Evolutionary conservation across 768 basidiomycete genomes (phyloP).

Genomic region (Hericium erinaceus): DNA sequence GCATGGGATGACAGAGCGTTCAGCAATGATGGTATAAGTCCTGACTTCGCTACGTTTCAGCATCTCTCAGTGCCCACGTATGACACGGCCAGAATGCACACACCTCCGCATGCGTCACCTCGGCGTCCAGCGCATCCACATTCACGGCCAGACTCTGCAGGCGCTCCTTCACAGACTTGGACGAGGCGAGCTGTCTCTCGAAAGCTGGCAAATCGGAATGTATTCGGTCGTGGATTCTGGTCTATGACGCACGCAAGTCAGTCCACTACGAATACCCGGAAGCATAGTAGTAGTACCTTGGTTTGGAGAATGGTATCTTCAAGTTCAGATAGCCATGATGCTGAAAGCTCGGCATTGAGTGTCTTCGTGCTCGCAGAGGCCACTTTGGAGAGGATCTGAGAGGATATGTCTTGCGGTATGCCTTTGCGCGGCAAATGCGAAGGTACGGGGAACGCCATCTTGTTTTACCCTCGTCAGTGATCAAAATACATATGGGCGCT

Average conservation of each 20-base stretch:
- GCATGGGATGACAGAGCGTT: conserved; percentile 49
- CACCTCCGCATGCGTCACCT: conserved; percentile 56
- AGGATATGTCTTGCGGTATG: conserved; percentile 54
- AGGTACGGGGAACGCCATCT: conserved; percentile 73
- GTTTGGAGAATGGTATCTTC: conserved; percentile 62
- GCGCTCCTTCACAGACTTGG: conserved; percentile 57
- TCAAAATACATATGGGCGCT: too few species aligned
- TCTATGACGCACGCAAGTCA: conserved; percentile 26
- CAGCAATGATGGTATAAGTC: conserved; percentile 55
- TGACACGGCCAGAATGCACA: conserved; percentile 8
- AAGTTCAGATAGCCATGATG: conserved; percentile 65
- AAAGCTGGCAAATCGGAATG: conserved; percentile 54
- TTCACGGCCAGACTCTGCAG: conserved; percentile 39
- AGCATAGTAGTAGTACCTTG: conserved; percentile 39
- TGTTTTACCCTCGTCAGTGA: background rate
- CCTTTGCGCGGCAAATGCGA: conserved; percentile 62
- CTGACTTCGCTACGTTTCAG: conserved; percentile 38
- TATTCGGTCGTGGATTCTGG: conserved; percentile 65
- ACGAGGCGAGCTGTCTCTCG: conserved; percentile 49
- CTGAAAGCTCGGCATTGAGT: conserved; percentile 49
- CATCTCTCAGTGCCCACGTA: conserved; percentile 2
- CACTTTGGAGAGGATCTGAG: conserved; percentile 60
- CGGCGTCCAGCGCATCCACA: conserved; percentile 40
- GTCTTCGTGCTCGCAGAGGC: conserved; percentile 51
- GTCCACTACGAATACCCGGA: background rate